phyloP scores from a whole-genome alignment of 805 yeast genomes.

The Clavispora asparagi region DNA sequence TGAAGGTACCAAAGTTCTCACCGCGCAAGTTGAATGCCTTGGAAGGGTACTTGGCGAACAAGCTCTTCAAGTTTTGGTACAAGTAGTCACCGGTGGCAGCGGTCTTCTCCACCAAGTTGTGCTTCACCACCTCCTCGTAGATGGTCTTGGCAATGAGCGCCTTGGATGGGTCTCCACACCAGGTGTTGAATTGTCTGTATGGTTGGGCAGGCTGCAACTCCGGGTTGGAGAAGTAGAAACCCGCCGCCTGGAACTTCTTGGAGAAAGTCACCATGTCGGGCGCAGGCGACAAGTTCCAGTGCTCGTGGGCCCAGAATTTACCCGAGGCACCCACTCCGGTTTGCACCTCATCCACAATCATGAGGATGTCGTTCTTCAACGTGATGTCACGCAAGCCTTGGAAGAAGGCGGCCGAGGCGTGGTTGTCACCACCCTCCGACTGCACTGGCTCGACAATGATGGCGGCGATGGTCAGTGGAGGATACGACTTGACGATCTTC shows the following conservation, averaged over 20 bases:
- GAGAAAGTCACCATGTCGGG: conserved; percentile 70
- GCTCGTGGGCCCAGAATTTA: conserved; percentile 70
- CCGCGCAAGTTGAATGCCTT: conserved; percentile 53
- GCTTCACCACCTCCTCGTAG: conserved; percentile 46
- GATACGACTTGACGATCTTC: conserved; percentile 22
- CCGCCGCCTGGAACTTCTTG: conserved; percentile 70
- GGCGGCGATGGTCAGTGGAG: conserved; percentile 46
- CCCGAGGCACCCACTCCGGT: conserved; percentile 75
- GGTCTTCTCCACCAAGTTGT: conserved; percentile 45
- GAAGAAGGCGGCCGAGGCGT: conserved; percentile 56
- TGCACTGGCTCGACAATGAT: conserved; percentile 58
- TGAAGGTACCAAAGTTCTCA: conserved; percentile 56
- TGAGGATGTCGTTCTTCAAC: conserved; percentile 48
- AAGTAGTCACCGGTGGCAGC: conserved; percentile 52
- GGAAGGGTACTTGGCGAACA: conserved; percentile 38
- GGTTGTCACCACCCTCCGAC: conserved; percentile 76
- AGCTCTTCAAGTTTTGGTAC: conserved; percentile 34
- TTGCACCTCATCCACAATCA: conserved; percentile 71
- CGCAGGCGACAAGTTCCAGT: conserved; percentile 55
- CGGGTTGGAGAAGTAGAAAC: conserved; percentile 60
- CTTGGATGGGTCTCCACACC: conserved; percentile 75
- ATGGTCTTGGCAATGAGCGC: conserved; percentile 60
- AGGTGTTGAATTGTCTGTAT: conserved; percentile 69
- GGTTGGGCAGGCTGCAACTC: conserved; percentile 55
- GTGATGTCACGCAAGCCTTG: conserved; percentile 61